phyloP scores from a whole-genome alignment of 2,329 filamentous ascomycete species.

The Ophiostoma ips region DNA sequence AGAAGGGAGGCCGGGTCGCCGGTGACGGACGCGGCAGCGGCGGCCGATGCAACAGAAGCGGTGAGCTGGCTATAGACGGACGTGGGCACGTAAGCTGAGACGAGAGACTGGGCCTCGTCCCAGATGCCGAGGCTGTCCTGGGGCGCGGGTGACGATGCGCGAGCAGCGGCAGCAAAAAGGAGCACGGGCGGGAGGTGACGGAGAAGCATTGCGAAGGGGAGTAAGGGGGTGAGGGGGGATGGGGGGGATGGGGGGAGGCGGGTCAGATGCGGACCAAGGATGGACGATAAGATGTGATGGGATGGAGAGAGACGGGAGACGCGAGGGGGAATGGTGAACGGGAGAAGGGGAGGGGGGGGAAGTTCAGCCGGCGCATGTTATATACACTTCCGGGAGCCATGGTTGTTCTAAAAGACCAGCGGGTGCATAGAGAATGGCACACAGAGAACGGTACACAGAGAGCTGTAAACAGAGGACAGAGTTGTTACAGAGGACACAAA shows the following conservation, averaged over 20 bases:
- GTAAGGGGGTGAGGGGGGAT: not conserved
- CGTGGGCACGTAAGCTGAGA: conserved; percentile 20
- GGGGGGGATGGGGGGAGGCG: no score
- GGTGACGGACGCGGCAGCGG: conserved; percentile 15
- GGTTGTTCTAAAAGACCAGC: no score
- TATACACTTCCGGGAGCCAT: no score
- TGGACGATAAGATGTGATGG: not conserved
- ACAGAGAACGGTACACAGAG: no score
- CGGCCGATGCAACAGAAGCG: conserved; percentile 14
- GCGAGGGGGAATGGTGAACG: no score
- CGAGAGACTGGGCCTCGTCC: conserved; percentile 16
- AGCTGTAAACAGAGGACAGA: no score
- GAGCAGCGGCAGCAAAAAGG: not conserved
- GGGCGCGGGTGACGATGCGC: not conserved
- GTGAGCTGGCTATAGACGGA: conserved; percentile 15
- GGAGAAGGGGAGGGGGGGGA: no score
- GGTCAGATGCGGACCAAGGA: no score
- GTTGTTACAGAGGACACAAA: no score
- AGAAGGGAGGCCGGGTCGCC: conserved; percentile 17
- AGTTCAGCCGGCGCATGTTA: no score
- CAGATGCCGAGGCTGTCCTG: conserved; percentile 12
- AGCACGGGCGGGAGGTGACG: not conserved
- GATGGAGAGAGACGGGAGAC: not conserved
- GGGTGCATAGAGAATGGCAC: no score
- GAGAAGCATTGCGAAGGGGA: not conserved